Base-by-base conservation (phyloP, 1,284 basidiomycete genomes). In the Takashimella koratensis region DNA sequence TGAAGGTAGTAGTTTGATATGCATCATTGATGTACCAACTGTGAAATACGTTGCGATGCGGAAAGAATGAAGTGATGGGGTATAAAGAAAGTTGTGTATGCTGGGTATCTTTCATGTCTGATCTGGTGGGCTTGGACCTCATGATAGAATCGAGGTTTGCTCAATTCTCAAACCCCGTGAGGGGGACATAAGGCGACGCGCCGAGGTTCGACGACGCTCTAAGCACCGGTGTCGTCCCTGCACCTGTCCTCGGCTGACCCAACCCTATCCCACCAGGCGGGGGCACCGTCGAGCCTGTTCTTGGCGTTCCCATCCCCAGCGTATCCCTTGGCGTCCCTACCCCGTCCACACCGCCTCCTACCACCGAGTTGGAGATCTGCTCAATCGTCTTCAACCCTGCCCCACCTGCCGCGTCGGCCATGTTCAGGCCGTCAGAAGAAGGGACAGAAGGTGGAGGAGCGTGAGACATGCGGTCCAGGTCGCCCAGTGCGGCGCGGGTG, bases 401-500 rank as follows among this genome's bases (percentile, higher is more conserved):
- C 16, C 30, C 30, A 36, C 30, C 30, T 36, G 30, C 30, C 10
- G 8, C 16, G 30, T 36, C 16, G 30, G 30, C 8, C 10, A 36
- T 16, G 30, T n/a, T n/a, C n/a, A n/a, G n/a, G n/a, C n/a, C n/a
- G n/a, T n/a, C n/a, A n/a, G n/a, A n/a, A n/a, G 30, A 36, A 36
- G 8, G 30, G 30, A 16, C 16, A 36, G 30, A 36, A n/a, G 54
- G 47, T 20, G 49, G 20, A 0, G 64, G 61, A 1, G 52, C 41
- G 3, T 52, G 48, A 0, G 69, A 59, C 19, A 66, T 48, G 12
- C 42, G 48, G 23, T 67, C 57, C 2, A 71, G 56, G 5, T 56
- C 54, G 0, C 51, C 46, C 13, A 71, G 45, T 0, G 68, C 54
- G 3, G 53, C 46, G 5, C 64, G 58, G 22, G 72, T 72, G 3